A percentile compares a stretch with the other conserved stretches of the same genome.
These are phyloP conservation scores for Chalciporus sphaerocephalus DNA, from an alignment of 768 basidiomycete species.

Conservation along the genomic window DNA sequence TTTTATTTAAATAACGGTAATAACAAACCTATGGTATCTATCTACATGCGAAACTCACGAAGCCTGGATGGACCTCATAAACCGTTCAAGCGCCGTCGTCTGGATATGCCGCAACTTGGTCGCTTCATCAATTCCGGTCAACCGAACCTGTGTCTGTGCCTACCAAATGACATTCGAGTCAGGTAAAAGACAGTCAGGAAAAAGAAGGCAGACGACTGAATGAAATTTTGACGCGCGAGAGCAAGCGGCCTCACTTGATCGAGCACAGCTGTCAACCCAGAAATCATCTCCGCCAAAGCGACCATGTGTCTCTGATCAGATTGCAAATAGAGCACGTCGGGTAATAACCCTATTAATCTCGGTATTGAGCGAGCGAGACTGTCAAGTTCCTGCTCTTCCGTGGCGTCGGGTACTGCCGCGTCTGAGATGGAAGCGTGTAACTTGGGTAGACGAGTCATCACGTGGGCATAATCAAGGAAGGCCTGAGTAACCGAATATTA, in stretches of 20 bases:
- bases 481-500: conserved; percentile 38
- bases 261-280: conserved; percentile 52
- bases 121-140: conserved; percentile 48
- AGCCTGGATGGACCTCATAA: conserved; percentile 52
- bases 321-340: conserved; percentile 58
- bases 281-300: conserved; percentile 70
- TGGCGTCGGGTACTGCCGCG: conserved; percentile 42
- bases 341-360: conserved; percentile 61
- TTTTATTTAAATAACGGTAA: conserved; percentile 19
- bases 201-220: background rate
- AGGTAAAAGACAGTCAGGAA: no score
- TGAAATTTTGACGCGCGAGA: conserved; percentile 43
- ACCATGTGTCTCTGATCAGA: conserved; percentile 62
- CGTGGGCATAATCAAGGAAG: conserved; percentile 68
- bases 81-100: conserved; percentile 58
- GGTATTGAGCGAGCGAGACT: conserved; percentile 57
- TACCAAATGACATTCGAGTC: conserved; percentile 18
- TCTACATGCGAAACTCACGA: conserved; percentile 18
- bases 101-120: conserved; percentile 61
- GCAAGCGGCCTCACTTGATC: conserved; percentile 57
- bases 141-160: conserved; percentile 42
- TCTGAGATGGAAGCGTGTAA: conserved; percentile 44
- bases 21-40: conserved; percentile 9
- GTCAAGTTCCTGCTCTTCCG: conserved; percentile 52
- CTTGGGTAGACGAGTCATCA: conserved; percentile 56